phyloP scores from a whole-genome alignment of 176 grass and related monocot species.

The Carex myosuroides region DNA sequence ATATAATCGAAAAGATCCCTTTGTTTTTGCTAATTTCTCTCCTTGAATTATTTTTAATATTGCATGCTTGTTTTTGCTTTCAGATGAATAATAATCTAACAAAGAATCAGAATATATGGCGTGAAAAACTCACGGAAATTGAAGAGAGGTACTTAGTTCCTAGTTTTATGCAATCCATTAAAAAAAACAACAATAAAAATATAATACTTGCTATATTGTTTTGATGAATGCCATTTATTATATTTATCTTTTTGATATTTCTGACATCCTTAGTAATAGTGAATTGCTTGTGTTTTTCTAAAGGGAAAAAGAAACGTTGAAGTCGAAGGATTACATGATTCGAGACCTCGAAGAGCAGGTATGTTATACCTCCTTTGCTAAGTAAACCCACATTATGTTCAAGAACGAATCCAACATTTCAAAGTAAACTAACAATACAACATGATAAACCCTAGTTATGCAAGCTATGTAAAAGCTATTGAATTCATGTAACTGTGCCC shows the following conservation, averaged over 20 bases:
- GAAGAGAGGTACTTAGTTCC: slow-evolving; percentile 59
- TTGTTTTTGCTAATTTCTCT: neutral
- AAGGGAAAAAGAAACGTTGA: slow-evolving; percentile 31
- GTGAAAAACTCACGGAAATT: slow-evolving; percentile 58
- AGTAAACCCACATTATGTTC: neutral
- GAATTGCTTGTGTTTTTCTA: neutral
- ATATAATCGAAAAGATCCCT: slow-evolving; percentile 6
- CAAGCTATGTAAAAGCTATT: neutral
- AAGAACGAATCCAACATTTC: neutral
- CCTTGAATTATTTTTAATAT: neutral
- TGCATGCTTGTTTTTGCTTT: slow-evolving; percentile 19
- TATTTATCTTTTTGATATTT: neutral
- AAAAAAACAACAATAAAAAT: neutral
- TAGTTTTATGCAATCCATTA: neutral
- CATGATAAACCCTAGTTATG: neutral
- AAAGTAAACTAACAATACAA: neutral
- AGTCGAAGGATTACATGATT: slow-evolving; percentile 57
- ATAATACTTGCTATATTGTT: neutral
- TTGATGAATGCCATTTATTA: neutral
- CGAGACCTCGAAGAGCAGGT: slow-evolving; percentile 88
- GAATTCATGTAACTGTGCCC: neutral
- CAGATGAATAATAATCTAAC: slow-evolving; percentile 71
- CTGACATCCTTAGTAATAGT: neutral
- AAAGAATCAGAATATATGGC: slow-evolving; percentile 73
- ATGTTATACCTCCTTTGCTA: neutral